Percentiles rank a stretch among this genome's conserved stretches.
Evolutionary conservation across 768 basidiomycete genomes (phyloP).

Genomic region (Krasilnikovozyma curviuscula): DNA sequence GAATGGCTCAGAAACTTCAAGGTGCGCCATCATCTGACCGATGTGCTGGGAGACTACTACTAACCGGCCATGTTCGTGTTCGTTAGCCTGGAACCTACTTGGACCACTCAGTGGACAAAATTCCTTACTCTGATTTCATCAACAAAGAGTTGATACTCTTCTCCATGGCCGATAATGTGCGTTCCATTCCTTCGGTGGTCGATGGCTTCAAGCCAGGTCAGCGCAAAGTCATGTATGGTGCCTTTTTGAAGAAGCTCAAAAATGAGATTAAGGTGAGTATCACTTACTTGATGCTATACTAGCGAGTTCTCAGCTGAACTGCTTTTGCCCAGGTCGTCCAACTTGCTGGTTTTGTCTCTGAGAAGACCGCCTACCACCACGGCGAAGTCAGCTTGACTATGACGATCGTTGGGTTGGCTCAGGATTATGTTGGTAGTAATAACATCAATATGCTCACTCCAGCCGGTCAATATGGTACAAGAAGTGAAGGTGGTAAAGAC

Average conservation of each 20-base stretch:
- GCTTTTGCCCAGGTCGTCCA: constrained; percentile 50
- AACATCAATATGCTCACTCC: constrained; percentile 76
- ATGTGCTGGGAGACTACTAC: background rate
- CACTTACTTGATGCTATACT: background rate
- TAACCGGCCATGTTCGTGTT: background rate
- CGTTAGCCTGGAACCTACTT: constrained; percentile 76
- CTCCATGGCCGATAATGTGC: constrained; percentile 98
- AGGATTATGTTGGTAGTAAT: constrained; percentile 86
- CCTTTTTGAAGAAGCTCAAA: constrained; percentile 85
- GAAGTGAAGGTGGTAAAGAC: constrained; percentile 70
- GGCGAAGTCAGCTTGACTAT: constrained; percentile 69
- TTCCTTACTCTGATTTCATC: constrained; percentile 84
- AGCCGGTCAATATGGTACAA: constrained; percentile 88
- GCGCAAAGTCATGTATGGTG: constrained; percentile 86
- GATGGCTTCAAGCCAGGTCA: constrained; percentile 97
- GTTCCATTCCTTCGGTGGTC: constrained; percentile 82
- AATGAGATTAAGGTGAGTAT: constrained; percentile 61
- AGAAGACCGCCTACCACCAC: constrained; percentile 90
- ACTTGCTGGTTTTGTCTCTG: constrained; percentile 83
- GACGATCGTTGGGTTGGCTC: constrained; percentile 86
- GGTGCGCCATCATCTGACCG: constrained; percentile 28
- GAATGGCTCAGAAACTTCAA: constrained; percentile 92
- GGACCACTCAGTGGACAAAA: constrained; percentile 67
- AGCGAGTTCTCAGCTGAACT: background rate
- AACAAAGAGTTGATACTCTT: constrained; percentile 94